Conservation (phyloP, 768 basidiomycete species). For the Hemileccinum impolitum region DNA sequence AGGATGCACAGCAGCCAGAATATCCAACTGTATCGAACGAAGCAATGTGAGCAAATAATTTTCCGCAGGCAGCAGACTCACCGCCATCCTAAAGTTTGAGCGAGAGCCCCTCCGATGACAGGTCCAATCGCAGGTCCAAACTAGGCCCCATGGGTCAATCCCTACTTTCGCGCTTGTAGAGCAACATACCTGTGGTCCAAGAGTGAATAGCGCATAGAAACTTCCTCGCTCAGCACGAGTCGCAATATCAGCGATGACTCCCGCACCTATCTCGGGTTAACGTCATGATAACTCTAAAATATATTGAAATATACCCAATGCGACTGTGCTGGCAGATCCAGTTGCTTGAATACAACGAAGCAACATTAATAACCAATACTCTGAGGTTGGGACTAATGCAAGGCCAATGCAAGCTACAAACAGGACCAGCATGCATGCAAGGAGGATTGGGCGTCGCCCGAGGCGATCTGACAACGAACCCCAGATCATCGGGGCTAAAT, state of each 20-base stretch:
- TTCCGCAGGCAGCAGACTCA: constrained; percentile 17
- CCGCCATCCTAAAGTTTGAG: constrained; percentile 65
- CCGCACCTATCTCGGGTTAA: constrained; percentile 47
- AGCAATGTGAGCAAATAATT: neutral
- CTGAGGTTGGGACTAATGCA: constrained; percentile 52
- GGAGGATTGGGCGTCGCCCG: constrained; percentile 63
- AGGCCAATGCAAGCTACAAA: constrained; percentile 62
- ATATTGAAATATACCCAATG: constrained; percentile 47
- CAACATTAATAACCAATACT: constrained; percentile 76
- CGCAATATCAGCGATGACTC: constrained; percentile 77
- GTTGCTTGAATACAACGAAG: constrained; percentile 76
- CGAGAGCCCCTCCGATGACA: constrained; percentile 51
- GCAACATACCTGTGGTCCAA: constrained; percentile 55
- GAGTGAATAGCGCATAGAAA: constrained; percentile 63
- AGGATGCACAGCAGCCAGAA: constrained; percentile 22
- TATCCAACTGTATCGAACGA: constrained; percentile 14
- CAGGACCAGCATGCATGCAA: constrained; percentile 61
- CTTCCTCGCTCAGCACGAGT: constrained; percentile 69
- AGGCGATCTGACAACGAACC: constrained; percentile 60
- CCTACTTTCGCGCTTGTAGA: neutral
- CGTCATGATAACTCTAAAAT: neutral
- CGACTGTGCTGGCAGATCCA: constrained; percentile 77
- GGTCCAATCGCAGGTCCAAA: constrained; percentile 54
- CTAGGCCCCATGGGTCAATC: constrained; percentile 24
- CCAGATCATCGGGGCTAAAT: constrained; percentile 56